A percentile compares a stretch with the other conserved stretches of the same genome.
phyloP scores from a whole-genome alignment of 441 rosid genomes.

The Populus trichocarpa region DNA sequence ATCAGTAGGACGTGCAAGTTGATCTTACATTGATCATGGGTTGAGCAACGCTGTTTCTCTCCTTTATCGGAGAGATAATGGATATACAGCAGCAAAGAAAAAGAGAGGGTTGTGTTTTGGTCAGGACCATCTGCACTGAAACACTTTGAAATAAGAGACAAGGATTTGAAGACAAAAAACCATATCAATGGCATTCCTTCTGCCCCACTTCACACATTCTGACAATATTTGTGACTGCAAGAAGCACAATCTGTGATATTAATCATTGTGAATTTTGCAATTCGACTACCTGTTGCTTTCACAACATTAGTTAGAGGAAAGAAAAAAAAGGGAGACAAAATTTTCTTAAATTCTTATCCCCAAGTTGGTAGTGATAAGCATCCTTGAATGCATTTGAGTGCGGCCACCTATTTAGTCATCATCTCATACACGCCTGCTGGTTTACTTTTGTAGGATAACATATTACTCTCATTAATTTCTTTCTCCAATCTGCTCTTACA shows the following conservation, averaged over 20 bases:
- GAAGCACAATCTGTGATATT: neutral
- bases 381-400: neutral
- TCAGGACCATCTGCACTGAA: neutral
- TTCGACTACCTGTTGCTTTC: neutral
- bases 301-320: neutral
- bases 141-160: neutral
- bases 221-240: neutral
- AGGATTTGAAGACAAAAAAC: neutral
- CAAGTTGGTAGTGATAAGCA: neutral
- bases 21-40: too few species aligned
- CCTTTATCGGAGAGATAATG: neutral
- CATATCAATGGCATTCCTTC: neutral
- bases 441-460: too few species aligned
- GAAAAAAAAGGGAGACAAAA: neutral
- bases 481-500: too few species aligned
- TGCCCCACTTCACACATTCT: neutral
- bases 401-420: neutral
- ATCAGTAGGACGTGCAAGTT: too few species aligned
- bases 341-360: neutral
- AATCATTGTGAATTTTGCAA: neutral
- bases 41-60: too few species aligned
- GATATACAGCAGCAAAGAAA: neutral
- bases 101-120: neutral
- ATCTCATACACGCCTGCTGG: too few species aligned
- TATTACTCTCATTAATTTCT: too few species aligned